Base-by-base conservation (phyloP, 345 rosid genomes). In the Hibiscus mutabilis region DNA sequence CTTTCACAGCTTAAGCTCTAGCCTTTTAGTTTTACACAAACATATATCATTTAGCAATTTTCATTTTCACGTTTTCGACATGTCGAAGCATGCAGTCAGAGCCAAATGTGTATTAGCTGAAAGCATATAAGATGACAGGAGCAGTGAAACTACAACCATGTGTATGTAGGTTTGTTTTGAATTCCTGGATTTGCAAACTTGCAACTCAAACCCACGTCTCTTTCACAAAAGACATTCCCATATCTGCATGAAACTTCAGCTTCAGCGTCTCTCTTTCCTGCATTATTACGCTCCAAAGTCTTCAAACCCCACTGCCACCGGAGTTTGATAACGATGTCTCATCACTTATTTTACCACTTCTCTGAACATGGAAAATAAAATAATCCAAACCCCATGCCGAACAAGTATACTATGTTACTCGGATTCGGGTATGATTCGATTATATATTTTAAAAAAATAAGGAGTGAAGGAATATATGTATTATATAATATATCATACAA, bases 141-240 rank as follows among this genome's bases (percentile, higher is more conserved):
- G 22, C 18, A 3, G 66, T 35, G 47, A 60, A n/a, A 42, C 46
- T 42, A 42, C 46, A 42, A 11, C 46, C 14, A 42, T 42, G 46
- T 42, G 46, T 10, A 10, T 42, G 14, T 37, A 37, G 2, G 2
- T 40, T 40, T 40, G 44, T 40, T 40, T 40, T 56, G 22, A 2
- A 22, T 19, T 10, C 31, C 16, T 58, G 31, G 40, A 40, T 29
- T 12, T 33, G 4, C 0, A 65, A 3, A 19, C 2, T 25, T 69
- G 64, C 80, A 83, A 78, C 81, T 76, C 82, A 75, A 76, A 75
- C 58, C 75, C 74, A 61, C 66, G 79, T 81, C 84, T 67, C 73
- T 63, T 75, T 81, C 84, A 60, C 25, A 75, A 63, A 25, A 58
- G 79, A 75, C 82, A 79, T 42, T 15, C 11, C 8, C 24, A 25